Base-by-base conservation (phyloP, 768 basidiomycete genomes). In the Boletus subcaerulescens region DNA sequence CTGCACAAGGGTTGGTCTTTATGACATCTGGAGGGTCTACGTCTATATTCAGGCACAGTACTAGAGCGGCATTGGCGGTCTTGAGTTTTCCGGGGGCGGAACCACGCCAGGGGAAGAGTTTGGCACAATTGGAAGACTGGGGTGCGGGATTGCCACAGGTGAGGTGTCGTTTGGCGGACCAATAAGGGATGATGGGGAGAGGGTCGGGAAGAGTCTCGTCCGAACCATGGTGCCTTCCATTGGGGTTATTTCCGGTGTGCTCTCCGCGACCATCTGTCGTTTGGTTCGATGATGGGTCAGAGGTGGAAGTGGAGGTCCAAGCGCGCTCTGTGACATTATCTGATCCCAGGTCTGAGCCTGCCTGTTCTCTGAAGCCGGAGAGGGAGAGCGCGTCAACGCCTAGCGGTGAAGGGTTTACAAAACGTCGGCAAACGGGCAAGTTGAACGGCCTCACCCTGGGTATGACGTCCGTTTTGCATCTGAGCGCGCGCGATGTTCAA, bases 11-110 rank as follows among this genome's bases (percentile, higher is more conserved):
- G 59, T 89, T 89, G 7, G 96, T 98, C 77, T 98, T 99, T 73
- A 98, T 87, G 49, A 98, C 78, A 65, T 99, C 97, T 57, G 97
- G 97, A 17, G 97, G 97, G 66, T 98, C 96, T 44, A 97, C 91
- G 52, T 96, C 95, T 68, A 98, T 93, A 73, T 98, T 98, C 18
- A 99, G 79, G 66, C 97, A 99, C 51, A 98, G 76, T 10, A 96
- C 89, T 6, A 96, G 78, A 2, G 87, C 88, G 3, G 93, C 96
- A 35, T 92, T 87, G 17, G 88, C 85, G 1, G 94, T 98, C 72
- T 96, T 96, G 50, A 96, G 82, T 68, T 94, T 92, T 56, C 87
- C 87, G 3, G 89, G 87, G 0, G 87, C 78, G 12, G 85, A 79
- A 42, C 85, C 84, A 48, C 93, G 85, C 93, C 94, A 97, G 10